Evolutionary conservation across 352 stramenopile genomes (phyloP), one percentile per base, ranked within the genome.

Genomic region (Phytophthora pluvialis): DNA sequence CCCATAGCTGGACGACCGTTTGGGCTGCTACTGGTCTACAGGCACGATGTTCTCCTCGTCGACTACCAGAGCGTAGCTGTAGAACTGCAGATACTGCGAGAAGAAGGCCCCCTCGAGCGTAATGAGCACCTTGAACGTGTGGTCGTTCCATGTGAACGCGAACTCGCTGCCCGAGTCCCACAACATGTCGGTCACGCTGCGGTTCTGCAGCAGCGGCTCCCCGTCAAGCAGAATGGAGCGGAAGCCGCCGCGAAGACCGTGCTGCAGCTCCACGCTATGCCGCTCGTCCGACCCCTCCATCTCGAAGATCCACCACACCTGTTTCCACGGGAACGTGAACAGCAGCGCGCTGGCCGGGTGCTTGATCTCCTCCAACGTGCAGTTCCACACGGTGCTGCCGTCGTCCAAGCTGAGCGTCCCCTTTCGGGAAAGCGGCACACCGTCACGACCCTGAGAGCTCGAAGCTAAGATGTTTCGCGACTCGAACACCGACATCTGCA

Each of bases 241-340:
- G 52, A 90, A 94, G 13, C 86, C 86, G 28, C 86, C 83, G 18
- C 83, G 83, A 6, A 94, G 70, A 15, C 81, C 86, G 51, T 94
- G 86, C 67, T 94, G 86, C 54, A 94, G 39, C 60, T 94, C 86
- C 28, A 94, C 75, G 28, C 73, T 85, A 71, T 93, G 79, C 38
- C 65, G 70, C 51, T 83, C 81, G 28, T 77, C 79, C 18, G 60
- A 75, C 5, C 64, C 72, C 35, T 86, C 70, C 52, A 89, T 48
- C 60, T 86, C 78, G 40, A 94, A 86, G 49, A 92, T 83, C 86
- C 86, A 94, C 86, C 86, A 94, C 38, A 93, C 70, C 54, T 94
- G 86, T 56, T 94, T 94, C 86, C 86, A 94, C 42, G 86, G 86
- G 55, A 94, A 94, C 32, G 86, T 94, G 55, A 92, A 91, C 47